Conservation (phyloP, 2,329 filamentous ascomycete genomes). For the Colletotrichum neosansevieriae region DNA sequence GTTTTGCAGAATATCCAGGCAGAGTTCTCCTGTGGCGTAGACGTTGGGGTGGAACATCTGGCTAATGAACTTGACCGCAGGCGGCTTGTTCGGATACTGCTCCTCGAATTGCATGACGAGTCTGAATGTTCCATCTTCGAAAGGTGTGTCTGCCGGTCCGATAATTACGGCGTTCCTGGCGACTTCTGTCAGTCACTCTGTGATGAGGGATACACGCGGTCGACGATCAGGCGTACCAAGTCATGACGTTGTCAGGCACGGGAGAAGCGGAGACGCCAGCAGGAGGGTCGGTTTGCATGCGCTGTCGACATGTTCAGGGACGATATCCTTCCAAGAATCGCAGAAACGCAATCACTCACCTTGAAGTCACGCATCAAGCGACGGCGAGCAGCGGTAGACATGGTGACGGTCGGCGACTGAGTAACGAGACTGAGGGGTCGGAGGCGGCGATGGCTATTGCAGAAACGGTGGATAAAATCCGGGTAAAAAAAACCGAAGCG, state of each 20-base stretch:
- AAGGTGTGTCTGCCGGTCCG: slow-evolving; percentile 94
- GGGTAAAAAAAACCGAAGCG: background rate
- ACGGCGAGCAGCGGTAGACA: slow-evolving; percentile 94
- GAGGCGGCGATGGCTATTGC: slow-evolving; percentile 12
- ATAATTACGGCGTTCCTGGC: slow-evolving; percentile 98
- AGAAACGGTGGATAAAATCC: background rate
- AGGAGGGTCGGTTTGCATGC: slow-evolving; percentile 99
- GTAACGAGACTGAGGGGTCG: slow-evolving; percentile 27
- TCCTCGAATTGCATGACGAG: slow-evolving; percentile 99
- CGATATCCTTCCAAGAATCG: background rate
- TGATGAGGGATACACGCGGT: background rate
- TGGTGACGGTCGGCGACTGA: slow-evolving; percentile 45
- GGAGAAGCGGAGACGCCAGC: slow-evolving; percentile 97
- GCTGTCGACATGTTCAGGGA: slow-evolving; percentile 63
- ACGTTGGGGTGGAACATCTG: slow-evolving; percentile 99
- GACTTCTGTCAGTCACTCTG: slow-evolving; percentile 26
- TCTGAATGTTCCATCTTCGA: slow-evolving; percentile 97
- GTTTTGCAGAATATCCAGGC: slow-evolving; percentile 96
- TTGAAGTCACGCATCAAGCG: slow-evolving; percentile 99
- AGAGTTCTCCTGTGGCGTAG: slow-evolving; percentile 95
- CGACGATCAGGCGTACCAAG: slow-evolving; percentile 72
- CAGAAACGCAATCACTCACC: slow-evolving; percentile 61
- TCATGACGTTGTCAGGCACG: slow-evolving; percentile 97
- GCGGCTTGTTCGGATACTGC: slow-evolving; percentile 98
- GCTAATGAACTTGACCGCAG: slow-evolving; percentile 97